A percentile compares a stretch with the other conserved stretches of the same genome.
Conservation (phyloP, 306 rosid species). For the Castanea sativa region DNA sequence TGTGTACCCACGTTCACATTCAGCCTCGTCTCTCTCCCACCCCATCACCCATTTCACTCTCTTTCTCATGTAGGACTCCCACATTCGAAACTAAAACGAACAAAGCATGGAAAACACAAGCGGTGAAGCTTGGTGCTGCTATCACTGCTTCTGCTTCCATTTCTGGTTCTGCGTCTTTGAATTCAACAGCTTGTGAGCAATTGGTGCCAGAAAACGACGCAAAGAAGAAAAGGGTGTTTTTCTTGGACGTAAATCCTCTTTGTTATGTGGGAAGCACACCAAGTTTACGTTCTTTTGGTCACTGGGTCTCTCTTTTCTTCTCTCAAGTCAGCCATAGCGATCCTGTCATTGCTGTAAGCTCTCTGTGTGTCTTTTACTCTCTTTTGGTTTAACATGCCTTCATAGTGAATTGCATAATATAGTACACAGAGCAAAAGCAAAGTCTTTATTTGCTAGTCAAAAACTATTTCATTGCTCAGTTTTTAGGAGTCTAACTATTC, state of each 20-base stretch:
- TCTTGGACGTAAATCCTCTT: slow-evolving; percentile 82
- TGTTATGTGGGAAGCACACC: slow-evolving; percentile 72
- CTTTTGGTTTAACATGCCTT: too few species aligned
- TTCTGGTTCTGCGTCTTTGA: slow-evolving; percentile 5
- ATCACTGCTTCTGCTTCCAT: slow-evolving; percentile 11
- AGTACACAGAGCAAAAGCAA: too few species aligned
- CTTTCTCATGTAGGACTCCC: slow-evolving; percentile 14
- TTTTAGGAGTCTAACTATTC: neutral
- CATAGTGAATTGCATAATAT: too few species aligned
- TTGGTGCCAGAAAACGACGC: slow-evolving; percentile 2
- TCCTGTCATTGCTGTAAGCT: slow-evolving; percentile 75
- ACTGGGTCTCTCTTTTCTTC: slow-evolving; percentile 71
- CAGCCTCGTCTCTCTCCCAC: slow-evolving; percentile 27
- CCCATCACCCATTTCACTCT: slow-evolving; percentile 15
- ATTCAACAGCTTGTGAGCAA: slow-evolving; percentile 36
- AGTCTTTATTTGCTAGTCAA: neutral
- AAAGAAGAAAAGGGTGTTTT: slow-evolving; percentile 60
- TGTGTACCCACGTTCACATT: slow-evolving; percentile 23
- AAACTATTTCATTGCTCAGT: neutral
- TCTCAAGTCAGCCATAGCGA: slow-evolving; percentile 54
- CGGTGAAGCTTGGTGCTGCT: slow-evolving; percentile 19
- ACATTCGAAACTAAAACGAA: neutral
- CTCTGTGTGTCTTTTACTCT: neutral
- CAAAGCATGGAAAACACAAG: slow-evolving; percentile 20
- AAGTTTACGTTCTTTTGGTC: slow-evolving; percentile 59